A percentile compares a stretch with the other conserved stretches of the same genome.
Conservation (phyloP, 805 yeast genomes). For the Candida multigemmis region DNA sequence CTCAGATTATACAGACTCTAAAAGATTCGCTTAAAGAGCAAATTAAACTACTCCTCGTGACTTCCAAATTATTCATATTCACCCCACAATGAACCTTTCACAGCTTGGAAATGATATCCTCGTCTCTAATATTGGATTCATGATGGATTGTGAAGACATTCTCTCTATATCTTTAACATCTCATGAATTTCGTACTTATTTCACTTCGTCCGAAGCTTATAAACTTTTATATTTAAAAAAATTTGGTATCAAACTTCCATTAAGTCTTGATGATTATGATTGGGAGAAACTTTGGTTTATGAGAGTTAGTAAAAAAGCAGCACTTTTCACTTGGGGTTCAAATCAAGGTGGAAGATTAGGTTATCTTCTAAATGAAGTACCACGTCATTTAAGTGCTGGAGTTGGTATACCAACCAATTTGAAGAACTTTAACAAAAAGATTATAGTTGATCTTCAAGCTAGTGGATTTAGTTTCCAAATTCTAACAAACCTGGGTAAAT, state of each 20-base stretch:
- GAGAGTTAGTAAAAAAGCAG: conserved; percentile 23
- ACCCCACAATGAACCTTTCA: too few relatives aligned
- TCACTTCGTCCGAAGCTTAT: too few relatives aligned
- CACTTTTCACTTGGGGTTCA: conserved; percentile 45
- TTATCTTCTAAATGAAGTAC: conserved; percentile 16
- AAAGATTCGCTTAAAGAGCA: too few relatives aligned
- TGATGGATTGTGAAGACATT: too few relatives aligned
- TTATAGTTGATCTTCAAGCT: conserved; percentile 41
- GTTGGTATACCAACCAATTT: conserved; percentile 31
- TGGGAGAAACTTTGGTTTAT: conserved; percentile 43
- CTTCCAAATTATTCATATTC: too few relatives aligned
- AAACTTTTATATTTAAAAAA: conserved; percentile 27
- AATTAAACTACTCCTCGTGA: too few relatives aligned
- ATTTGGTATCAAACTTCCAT: conserved; percentile 37
- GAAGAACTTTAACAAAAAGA: conserved; percentile 19
- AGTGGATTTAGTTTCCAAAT: conserved; percentile 62
- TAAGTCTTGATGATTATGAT: conserved; percentile 25
- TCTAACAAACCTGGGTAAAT: conserved; percentile 43
- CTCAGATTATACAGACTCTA: too few relatives aligned
- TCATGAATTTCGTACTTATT: too few relatives aligned
- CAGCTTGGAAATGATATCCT: too few relatives aligned
- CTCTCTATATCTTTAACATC: too few relatives aligned
- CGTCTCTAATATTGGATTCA: too few relatives aligned
- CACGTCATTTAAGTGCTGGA: conserved; percentile 12
- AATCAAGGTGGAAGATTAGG: conserved; percentile 40